These are phyloP conservation scores for Zygosaccharomyces pseudobailii DNA, from an alignment of 1,139 yeast genomes.

Conservation along the genomic window DNA sequence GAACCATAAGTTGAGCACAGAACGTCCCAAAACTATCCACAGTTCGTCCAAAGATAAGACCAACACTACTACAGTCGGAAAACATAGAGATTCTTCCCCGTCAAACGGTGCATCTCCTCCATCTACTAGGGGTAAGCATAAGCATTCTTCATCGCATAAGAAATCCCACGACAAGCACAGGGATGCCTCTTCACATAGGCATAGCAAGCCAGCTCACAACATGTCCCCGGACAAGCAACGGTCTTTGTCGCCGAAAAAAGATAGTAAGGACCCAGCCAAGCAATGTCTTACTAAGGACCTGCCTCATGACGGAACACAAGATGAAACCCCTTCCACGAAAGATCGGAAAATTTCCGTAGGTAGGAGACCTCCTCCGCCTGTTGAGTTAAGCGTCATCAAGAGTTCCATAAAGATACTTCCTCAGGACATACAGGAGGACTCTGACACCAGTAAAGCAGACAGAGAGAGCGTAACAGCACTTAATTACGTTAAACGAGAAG, in stretches of 20 bases:
- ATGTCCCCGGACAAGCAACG: background rate
- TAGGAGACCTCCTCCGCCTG: conserved; percentile 17
- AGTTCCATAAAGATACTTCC: conserved; percentile 1
- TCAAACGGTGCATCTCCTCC: background rate
- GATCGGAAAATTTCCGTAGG: background rate
- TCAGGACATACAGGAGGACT: background rate
- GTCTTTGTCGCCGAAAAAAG: background rate
- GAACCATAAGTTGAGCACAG: background rate
- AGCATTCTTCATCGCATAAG: conserved; percentile 1
- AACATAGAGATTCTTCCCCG: background rate
- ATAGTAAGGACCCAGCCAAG: background rate
- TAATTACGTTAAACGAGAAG: background rate
- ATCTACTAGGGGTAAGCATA: background rate
- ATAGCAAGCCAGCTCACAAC: background rate
- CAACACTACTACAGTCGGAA: background rate
- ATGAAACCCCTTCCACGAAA: background rate
- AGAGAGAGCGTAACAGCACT: background rate
- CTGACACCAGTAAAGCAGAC: background rate
- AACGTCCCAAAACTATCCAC: background rate
- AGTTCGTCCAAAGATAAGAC: background rate
- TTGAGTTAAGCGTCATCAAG: conserved; percentile 9
- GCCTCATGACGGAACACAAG: background rate
- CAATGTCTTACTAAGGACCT: background rate
- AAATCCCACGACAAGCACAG: background rate
- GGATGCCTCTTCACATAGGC: conserved; percentile 1